Percentiles rank a stretch among this genome's conserved stretches.
Conservation (phyloP, 2,329 filamentous ascomycete species). For the Diplodia intermedia region DNA sequence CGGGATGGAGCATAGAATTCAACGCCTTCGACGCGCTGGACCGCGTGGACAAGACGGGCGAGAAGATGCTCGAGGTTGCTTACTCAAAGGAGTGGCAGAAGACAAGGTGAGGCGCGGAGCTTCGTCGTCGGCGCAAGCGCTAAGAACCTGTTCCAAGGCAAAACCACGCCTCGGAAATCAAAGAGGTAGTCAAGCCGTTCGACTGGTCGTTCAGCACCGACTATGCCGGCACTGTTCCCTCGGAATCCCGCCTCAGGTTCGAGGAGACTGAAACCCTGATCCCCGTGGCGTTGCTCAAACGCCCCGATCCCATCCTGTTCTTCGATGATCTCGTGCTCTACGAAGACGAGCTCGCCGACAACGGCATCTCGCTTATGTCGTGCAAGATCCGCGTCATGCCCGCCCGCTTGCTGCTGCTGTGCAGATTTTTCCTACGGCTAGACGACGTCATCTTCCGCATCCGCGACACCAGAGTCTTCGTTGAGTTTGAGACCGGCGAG, state of each 20-base stretch:
- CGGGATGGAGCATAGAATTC: conserved; percentile 82
- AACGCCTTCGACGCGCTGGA: conserved; percentile 87
- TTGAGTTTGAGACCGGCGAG: conserved; percentile 81
- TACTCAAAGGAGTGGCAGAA: conserved; percentile 89
- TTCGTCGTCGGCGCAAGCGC: background rate
- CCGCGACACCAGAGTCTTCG: conserved; percentile 87
- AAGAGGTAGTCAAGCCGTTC: conserved; percentile 92
- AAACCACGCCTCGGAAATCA: conserved; percentile 83
- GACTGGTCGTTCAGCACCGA: conserved; percentile 97
- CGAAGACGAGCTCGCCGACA: conserved; percentile 97
- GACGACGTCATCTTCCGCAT: conserved; percentile 89
- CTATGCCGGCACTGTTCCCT: conserved; percentile 74
- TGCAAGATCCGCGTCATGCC: conserved; percentile 96
- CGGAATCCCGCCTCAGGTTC: conserved; percentile 43
- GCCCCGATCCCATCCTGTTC: conserved; percentile 92
- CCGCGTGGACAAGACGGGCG: conserved; percentile 90
- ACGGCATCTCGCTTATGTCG: conserved; percentile 88
- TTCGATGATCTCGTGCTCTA: conserved; percentile 96
- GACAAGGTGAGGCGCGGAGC: conserved; percentile 60
- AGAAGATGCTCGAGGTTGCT: conserved; percentile 88
- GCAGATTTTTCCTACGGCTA: conserved; percentile 88
- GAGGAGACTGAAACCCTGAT: conserved; percentile 64
- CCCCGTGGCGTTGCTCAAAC: conserved; percentile 83
- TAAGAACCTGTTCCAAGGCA: conserved; percentile 59
- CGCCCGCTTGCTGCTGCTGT: conserved; percentile 80